Percentiles rank a stretch among this genome's conserved stretches.
These are phyloP conservation scores for Cryptococcus amylolentus DNA, from an alignment of 1,284 basidiomycete genomes.

Conservation along the genomic window DNA sequence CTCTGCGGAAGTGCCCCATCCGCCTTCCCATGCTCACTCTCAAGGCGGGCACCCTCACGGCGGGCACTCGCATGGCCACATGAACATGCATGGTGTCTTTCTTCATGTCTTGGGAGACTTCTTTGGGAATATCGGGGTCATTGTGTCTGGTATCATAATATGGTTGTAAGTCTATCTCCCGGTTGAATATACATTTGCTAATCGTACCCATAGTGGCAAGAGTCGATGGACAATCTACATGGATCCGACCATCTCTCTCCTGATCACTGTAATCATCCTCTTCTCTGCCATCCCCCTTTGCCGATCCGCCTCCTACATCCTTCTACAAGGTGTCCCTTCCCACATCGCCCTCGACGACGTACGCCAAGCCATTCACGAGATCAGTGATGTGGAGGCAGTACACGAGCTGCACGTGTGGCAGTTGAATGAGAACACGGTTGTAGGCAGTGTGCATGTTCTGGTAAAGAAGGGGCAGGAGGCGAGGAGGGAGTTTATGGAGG, in stretches of 20 bases:
- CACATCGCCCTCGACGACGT: slow-evolving; percentile 86
- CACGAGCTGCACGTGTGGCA: slow-evolving; percentile 99
- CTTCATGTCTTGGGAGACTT: slow-evolving; percentile 96
- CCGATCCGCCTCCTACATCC: slow-evolving; percentile 89
- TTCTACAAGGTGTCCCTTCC: slow-evolving; percentile 90
- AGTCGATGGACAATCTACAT: slow-evolving; percentile 71
- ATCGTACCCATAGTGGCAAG: slow-evolving; percentile 22
- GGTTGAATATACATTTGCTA: neutral
- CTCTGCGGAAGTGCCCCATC: slow-evolving; percentile 9
- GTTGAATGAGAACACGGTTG: slow-evolving; percentile 78
- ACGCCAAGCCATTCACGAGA: slow-evolving; percentile 68
- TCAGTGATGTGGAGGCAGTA: slow-evolving; percentile 84
- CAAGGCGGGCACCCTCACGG: slow-evolving; percentile 20
- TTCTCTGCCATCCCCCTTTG: slow-evolving; percentile 90
- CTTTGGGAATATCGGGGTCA: slow-evolving; percentile 95
- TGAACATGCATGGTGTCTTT: slow-evolving; percentile 97
- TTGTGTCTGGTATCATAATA: slow-evolving; percentile 87
- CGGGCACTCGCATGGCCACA: slow-evolving; percentile 66
- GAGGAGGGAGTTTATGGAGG: slow-evolving; percentile 77
- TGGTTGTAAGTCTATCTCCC: slow-evolving; percentile 59
- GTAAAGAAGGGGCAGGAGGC: slow-evolving; percentile 57
- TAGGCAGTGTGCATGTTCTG: slow-evolving; percentile 93
- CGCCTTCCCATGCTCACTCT: neutral
- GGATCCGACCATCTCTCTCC: slow-evolving; percentile 87
- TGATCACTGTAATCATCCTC: slow-evolving; percentile 97